Conservation (phyloP, 2,329 filamentous ascomycete species). For the Aspergillus cejpii region DNA sequence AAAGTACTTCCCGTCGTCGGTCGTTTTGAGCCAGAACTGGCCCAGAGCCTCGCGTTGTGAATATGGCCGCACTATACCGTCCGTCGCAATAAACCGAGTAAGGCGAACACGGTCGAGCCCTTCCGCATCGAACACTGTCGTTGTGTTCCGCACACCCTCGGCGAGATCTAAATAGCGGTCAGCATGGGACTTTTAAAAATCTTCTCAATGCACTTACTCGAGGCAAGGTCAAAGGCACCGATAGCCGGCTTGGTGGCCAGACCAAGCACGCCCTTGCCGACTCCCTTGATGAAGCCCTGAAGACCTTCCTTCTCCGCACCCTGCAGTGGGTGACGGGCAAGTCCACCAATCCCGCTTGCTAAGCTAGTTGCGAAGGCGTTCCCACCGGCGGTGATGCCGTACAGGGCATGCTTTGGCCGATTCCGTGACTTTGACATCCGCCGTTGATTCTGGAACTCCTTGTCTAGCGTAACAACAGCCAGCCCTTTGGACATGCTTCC, state of each 20-base stretch:
- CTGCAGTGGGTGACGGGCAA: slow-evolving; percentile 88
- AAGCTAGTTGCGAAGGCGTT: slow-evolving; percentile 91
- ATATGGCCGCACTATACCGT: slow-evolving; percentile 92
- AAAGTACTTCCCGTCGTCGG: slow-evolving; percentile 96
- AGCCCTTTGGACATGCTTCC: slow-evolving; percentile 95
- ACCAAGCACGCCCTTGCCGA: slow-evolving; percentile 89
- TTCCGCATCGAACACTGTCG: slow-evolving; percentile 91
- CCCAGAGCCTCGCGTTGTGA: slow-evolving; percentile 90
- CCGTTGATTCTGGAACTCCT: slow-evolving; percentile 94
- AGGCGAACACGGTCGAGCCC: slow-evolving; percentile 93
- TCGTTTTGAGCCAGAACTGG: slow-evolving; percentile 97
- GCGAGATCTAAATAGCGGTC: slow-evolving; percentile 57
- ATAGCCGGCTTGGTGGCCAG: slow-evolving; percentile 96
- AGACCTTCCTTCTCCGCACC: slow-evolving; percentile 94
- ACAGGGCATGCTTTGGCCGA: slow-evolving; percentile 91
- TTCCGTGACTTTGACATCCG: slow-evolving; percentile 91
- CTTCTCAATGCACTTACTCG: slow-evolving; percentile 46
- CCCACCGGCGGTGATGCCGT: slow-evolving; percentile 89
- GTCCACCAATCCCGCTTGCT: slow-evolving; percentile 85
- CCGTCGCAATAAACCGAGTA: slow-evolving; percentile 81
- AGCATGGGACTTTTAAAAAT: slow-evolving; percentile 2
- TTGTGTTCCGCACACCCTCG: slow-evolving; percentile 96
- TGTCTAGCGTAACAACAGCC: slow-evolving; percentile 90
- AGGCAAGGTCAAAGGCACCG: slow-evolving; percentile 92
- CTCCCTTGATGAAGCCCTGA: slow-evolving; percentile 91